phyloP scores from a whole-genome alignment of 2,329 filamentous ascomycete species.

The Fusarium sambucinum region DNA sequence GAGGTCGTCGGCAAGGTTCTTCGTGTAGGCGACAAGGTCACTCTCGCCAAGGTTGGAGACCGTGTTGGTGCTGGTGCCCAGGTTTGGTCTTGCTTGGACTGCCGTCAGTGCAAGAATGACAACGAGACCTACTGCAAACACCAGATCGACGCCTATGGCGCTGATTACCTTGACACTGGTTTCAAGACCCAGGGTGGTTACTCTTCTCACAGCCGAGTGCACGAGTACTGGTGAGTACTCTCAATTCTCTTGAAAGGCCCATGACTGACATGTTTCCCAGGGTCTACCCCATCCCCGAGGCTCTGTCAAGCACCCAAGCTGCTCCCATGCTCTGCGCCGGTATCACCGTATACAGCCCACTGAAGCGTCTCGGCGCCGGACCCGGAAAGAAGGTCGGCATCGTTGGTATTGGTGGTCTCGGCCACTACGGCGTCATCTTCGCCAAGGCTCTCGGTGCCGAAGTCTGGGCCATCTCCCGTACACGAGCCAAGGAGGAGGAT shows the following conservation, averaged over 20 bases:
- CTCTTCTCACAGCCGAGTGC: constrained; percentile 53
- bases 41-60: constrained; percentile 66
- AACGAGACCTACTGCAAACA: constrained; percentile 58
- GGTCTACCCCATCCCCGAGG: constrained; percentile 81
- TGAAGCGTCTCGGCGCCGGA: constrained; percentile 79
- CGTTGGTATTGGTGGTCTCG: constrained; percentile 78
- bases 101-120: constrained; percentile 56
- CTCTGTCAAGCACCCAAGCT: constrained; percentile 69
- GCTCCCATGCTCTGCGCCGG: constrained; percentile 89
- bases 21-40: constrained; percentile 68
- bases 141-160: constrained; percentile 63
- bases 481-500: constrained; percentile 71
- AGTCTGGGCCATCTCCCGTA: constrained; percentile 71
- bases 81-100: constrained; percentile 63
- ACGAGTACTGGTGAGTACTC: constrained; percentile 61
- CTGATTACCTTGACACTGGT: constrained; percentile 63
- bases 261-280: constrained; percentile 49
- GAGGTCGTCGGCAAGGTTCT: constrained; percentile 79
- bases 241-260: neutral
- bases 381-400: constrained; percentile 84
- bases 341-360: constrained; percentile 81
- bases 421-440: constrained; percentile 78
- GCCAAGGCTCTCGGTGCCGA: constrained; percentile 75
- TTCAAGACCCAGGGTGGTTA: constrained; percentile 71
- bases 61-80: constrained; percentile 71